These are phyloP conservation scores for Yamadazyma kitorensis DNA, from an alignment of 805 yeast species.

Conservation along the genomic window DNA sequence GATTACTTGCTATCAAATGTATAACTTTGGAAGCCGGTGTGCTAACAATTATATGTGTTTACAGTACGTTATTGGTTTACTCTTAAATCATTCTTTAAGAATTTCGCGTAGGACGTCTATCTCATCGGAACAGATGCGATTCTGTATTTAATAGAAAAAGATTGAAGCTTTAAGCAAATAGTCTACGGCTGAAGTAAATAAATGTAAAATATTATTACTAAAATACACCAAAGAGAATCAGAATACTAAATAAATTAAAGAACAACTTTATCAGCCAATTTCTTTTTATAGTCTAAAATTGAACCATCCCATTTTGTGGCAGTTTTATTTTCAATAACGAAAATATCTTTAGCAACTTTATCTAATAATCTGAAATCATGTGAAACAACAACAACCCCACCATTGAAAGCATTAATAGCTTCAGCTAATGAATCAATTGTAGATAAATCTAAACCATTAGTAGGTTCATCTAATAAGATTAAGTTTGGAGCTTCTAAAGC, in stretches of 20 bases:
- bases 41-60: too few relatives aligned
- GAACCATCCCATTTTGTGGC: constrained; percentile 96
- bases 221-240: constrained; percentile 9
- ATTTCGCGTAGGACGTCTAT: too few relatives aligned
- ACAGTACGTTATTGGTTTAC: too few relatives aligned
- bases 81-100: too few relatives aligned
- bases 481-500: constrained; percentile 96
- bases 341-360: constrained; percentile 96
- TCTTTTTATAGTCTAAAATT: constrained; percentile 88
- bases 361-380: constrained; percentile 98
- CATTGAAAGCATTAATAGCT: constrained; percentile 90
- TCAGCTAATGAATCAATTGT: constrained; percentile 97
- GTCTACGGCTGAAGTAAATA: too few relatives aligned
- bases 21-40: too few relatives aligned
- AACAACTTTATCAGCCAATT: constrained; percentile 87
- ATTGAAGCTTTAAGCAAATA: too few relatives aligned
- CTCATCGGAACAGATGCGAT: too few relatives aligned
- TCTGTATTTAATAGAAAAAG: too few relatives aligned
- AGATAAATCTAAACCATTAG: constrained; percentile 98
- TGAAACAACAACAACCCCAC: constrained; percentile 98
- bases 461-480: constrained; percentile 96
- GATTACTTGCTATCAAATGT: too few relatives aligned
- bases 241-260: constrained; percentile 29
- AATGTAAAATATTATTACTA: too few relatives aligned
- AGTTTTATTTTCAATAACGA: constrained; percentile 91